Evolutionary conservation across 2,329 filamentous ascomycete genomes (phyloP).

Genomic region (Colletotrichum caudatum): DNA sequence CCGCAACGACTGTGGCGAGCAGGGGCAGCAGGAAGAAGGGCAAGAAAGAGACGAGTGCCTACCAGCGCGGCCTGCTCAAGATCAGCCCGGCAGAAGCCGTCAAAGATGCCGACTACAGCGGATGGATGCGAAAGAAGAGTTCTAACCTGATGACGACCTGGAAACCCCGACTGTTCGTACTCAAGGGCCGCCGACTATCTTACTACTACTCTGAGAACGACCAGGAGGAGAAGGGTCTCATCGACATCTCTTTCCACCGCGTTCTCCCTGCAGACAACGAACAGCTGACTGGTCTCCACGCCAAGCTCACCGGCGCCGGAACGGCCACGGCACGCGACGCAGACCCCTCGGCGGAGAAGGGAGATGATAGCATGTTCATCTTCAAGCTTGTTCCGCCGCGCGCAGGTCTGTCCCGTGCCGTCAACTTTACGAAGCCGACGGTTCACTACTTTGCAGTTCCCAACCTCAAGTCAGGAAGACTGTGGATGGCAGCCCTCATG

Average conservation of each 20-base stretch:
- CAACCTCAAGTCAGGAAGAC: constrained; percentile 84
- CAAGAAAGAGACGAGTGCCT: constrained; percentile 96
- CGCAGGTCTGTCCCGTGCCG: constrained; percentile 85
- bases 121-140: constrained; percentile 99
- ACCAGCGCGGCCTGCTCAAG: constrained; percentile 86
- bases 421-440: constrained; percentile 97
- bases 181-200: constrained; percentile 89
- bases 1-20: constrained; percentile 60
- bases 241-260: constrained; percentile 97
- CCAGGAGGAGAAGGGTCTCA: constrained; percentile 91
- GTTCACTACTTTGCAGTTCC: constrained; percentile 98
- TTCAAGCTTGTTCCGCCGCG: constrained; percentile 97
- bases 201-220: constrained; percentile 98
- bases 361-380: constrained; percentile 86
- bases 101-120: constrained; percentile 88
- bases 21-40: constrained; percentile 73
- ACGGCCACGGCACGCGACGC: constrained; percentile 68
- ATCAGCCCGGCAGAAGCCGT: constrained; percentile 87
- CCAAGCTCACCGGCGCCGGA: constrained; percentile 89
- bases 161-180: constrained; percentile 96
- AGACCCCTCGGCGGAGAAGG: constrained; percentile 59
- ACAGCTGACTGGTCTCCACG: constrained; percentile 88
- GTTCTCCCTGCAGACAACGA: constrained; percentile 96
- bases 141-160: constrained; percentile 96
- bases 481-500: constrained; percentile 99